These are phyloP conservation scores for Chimonanthus praecox DNA, from an alignment of 164 flowering plant species.

Conservation along the genomic window DNA sequence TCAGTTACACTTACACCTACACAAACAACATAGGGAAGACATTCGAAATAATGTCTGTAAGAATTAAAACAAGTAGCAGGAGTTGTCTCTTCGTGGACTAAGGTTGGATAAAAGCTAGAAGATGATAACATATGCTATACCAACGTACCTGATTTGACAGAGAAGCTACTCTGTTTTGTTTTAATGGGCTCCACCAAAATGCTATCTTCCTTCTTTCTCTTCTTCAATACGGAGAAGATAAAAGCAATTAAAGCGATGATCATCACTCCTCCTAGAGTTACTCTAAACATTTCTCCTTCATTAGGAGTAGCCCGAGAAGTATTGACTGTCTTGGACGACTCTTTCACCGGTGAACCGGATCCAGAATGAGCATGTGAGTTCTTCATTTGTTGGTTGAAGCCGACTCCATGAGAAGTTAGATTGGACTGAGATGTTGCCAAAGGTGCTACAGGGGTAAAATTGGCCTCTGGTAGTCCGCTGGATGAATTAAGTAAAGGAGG, in stretches of 20 bases:
- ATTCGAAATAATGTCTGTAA: not conserved
- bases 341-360: not conserved
- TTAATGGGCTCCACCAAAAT: constrained; percentile 15
- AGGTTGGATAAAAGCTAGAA: not conserved
- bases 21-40: not conserved
- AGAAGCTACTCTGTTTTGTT: constrained; percentile 19
- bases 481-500: constrained; percentile 6
- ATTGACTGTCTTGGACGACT: not conserved
- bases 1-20: not conserved
- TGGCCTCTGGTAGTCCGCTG: not conserved
- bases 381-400: constrained; percentile 1
- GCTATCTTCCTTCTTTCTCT: constrained; percentile 14
- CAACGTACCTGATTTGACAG: constrained; percentile 26
- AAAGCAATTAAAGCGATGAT: constrained; percentile 28
- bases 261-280: constrained; percentile 29
- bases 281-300: constrained; percentile 22
- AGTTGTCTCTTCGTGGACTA: not conserved
- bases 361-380: constrained; percentile 2
- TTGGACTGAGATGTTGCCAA: constrained; percentile 3
- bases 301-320: constrained; percentile 3
- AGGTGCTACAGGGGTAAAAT: constrained; percentile 2
- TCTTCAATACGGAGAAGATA: constrained; percentile 23
- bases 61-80: not conserved
- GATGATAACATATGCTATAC: too few relatives aligned
- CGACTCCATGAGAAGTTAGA: constrained; percentile 1